These are phyloP conservation scores for Aspergillus sclerotiicarbonarius DNA, from an alignment of 495 filamentous ascomycete species.

Conservation along the genomic window DNA sequence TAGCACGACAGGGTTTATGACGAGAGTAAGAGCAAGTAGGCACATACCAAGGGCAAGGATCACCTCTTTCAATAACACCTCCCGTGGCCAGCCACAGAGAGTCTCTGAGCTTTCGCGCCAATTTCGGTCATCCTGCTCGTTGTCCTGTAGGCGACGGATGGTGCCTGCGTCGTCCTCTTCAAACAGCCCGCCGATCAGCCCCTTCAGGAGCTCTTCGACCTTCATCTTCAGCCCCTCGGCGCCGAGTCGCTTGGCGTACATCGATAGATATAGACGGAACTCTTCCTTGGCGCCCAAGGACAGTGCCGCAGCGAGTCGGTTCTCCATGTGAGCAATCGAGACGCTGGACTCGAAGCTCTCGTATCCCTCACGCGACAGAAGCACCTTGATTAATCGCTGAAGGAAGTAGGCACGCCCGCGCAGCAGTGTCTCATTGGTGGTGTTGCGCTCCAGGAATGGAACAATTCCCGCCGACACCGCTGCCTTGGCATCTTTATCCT, in stretches of 20 bases:
- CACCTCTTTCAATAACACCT: constrained; percentile 82
- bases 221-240: constrained; percentile 83
- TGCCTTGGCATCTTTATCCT: constrained; percentile 50
- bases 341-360: constrained; percentile 89
- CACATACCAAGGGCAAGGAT: constrained; percentile 86
- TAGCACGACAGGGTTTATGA: constrained; percentile 30
- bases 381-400: constrained; percentile 80
- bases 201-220: constrained; percentile 85
- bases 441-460: constrained; percentile 87
- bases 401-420: constrained; percentile 86
- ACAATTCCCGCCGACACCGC: constrained; percentile 90
- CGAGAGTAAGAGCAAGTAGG: not conserved
- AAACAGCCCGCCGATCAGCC: constrained; percentile 69
- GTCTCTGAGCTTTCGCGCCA: constrained; percentile 49
- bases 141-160: constrained; percentile 47
- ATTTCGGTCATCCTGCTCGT: constrained; percentile 56
- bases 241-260: constrained; percentile 95
- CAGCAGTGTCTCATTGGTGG: constrained; percentile 87
- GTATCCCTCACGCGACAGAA: constrained; percentile 83
- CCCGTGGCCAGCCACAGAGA: constrained; percentile 85
- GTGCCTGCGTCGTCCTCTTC: constrained; percentile 47
- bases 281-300: constrained; percentile 84
- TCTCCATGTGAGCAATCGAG: constrained; percentile 93
- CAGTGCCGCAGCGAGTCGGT: constrained; percentile 84
- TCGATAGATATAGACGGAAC: constrained; percentile 84